Evolutionary conservation across 2,329 filamentous ascomycete species (phyloP).

Genomic region (Thielaviopsis euricoi): DNA sequence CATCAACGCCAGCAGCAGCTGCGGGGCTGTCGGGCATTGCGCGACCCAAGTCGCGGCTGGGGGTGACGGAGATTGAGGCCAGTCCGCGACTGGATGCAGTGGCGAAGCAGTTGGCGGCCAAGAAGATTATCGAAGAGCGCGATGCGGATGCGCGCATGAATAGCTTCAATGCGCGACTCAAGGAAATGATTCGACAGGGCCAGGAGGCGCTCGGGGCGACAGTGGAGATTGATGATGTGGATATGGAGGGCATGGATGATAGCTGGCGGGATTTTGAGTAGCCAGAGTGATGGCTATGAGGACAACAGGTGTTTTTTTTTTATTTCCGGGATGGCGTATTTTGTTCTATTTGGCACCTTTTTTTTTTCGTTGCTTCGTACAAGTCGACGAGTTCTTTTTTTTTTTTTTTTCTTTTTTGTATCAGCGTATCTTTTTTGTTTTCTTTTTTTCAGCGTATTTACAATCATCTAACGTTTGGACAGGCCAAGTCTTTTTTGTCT

Average conservation of each 20-base stretch:
- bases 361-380: neutral
- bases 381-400: too few relatives aligned
- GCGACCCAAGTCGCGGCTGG: constrained; percentile 6
- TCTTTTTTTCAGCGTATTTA: too few relatives aligned
- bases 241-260: constrained; percentile 27
- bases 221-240: constrained; percentile 42
- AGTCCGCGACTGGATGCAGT: constrained; percentile 44
- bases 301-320: neutral
- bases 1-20: neutral
- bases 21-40: too few relatives aligned
- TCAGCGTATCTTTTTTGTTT: too few relatives aligned
- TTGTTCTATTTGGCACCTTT: neutral
- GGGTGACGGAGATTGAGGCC: constrained; percentile 17
- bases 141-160: constrained; percentile 66
- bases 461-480: neutral
- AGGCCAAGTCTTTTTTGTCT: too few relatives aligned
- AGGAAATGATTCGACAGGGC: constrained; percentile 79
- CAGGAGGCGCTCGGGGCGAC: constrained; percentile 68
- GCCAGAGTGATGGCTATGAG: too few relatives aligned
- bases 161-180: constrained; percentile 61
- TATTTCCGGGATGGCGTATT: too few relatives aligned
- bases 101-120: constrained; percentile 57
- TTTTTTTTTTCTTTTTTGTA: too few relatives aligned
- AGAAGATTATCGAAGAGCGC: constrained; percentile 54
- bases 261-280: constrained; percentile 7